These are phyloP conservation scores for Aspergillus campestris DNA, from an alignment of 495 filamentous ascomycete genomes.

Conservation along the genomic window DNA sequence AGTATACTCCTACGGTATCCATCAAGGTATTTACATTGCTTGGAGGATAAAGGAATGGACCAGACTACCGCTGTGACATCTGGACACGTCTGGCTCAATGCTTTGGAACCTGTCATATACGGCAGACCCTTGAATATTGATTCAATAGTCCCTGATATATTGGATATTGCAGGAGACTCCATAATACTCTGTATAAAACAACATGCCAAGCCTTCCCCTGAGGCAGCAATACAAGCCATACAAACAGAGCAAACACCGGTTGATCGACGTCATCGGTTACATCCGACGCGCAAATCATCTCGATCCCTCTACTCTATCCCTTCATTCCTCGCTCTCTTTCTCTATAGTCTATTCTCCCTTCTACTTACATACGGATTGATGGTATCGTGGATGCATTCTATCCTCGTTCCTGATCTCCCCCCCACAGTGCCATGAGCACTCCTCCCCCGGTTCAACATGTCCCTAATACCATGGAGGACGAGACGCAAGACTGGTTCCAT, in stretches of 20 bases:
- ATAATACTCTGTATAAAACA: too few relatives aligned
- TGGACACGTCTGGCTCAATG: too few relatives aligned
- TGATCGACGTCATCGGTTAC: slow-evolving; percentile 24
- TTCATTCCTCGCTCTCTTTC: background rate
- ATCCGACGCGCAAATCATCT: background rate
- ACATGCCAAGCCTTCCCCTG: background rate
- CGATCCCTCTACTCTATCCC: too few relatives aligned
- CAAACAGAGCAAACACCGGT: slow-evolving; percentile 17
- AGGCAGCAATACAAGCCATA: slow-evolving; percentile 9
- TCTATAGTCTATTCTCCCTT: background rate
- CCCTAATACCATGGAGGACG: slow-evolving; percentile 10
- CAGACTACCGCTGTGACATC: too few relatives aligned
- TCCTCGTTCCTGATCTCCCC: background rate
- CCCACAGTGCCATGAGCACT: slow-evolving; percentile 24
- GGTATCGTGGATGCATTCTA: background rate
- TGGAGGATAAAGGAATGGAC: too few relatives aligned
- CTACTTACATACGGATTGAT: too few relatives aligned
- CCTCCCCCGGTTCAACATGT: slow-evolving; percentile 10
- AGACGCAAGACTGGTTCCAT: slow-evolving; percentile 10
- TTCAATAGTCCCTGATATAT: too few relatives aligned
- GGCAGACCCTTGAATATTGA: too few relatives aligned
- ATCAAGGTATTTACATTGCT: too few relatives aligned
- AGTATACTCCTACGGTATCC: too few relatives aligned
- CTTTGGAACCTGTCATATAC: too few relatives aligned
- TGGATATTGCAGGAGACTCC: too few relatives aligned